Evolutionary conservation across 495 filamentous ascomycete genomes (phyloP), one percentile per base, ranked within the genome.

Genomic region (Hypoxylon intermedium): DNA sequence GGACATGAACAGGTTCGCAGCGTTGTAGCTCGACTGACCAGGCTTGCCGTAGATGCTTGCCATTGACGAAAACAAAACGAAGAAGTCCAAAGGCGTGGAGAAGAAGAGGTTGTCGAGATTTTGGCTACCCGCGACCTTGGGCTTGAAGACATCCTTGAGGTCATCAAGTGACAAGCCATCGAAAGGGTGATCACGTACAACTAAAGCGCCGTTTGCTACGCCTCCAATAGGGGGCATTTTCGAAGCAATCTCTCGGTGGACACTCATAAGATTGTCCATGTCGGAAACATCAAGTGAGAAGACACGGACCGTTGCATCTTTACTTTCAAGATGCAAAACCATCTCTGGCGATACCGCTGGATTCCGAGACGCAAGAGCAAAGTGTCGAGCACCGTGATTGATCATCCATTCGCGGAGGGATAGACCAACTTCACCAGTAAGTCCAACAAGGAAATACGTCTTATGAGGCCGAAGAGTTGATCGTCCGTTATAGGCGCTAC

Each of bases 41-140:
- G 52, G 45, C 52, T 76, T 75, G 1, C 83, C 82, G 30, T 75
- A 45, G 1, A 82, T 53, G 18, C 70, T 73, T 1, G 73, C 60
- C 0, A 83, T 46, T 4, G 83, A 85, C n/a, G 81, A 82, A 16
- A 82, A 74, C 11, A 75, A 63, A 18, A 84, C 67, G 67, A 85
- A 85, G 70, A 86, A 86, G 58, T 85, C 82, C 0, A 85, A 70
- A 18, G 31, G 12, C 1, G 64, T 31, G 0, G 61, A 19, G 2
- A 61, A 46, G 66, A 82, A 82, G 0, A 76, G 9, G n/a, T 65
- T 37, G 30, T 77, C 67, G 0, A 78, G 56, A 31, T 68, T 58
- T 23, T 33, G 51, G n/a, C 58, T 60, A 18, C 72, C 74, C 1
- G 60, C 48, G 6, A 79, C 69, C 58, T 79, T 81, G 3, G 77